phyloP scores from a whole-genome alignment of 768 basidiomycete genomes.

The Boletus fagicola region DNA sequence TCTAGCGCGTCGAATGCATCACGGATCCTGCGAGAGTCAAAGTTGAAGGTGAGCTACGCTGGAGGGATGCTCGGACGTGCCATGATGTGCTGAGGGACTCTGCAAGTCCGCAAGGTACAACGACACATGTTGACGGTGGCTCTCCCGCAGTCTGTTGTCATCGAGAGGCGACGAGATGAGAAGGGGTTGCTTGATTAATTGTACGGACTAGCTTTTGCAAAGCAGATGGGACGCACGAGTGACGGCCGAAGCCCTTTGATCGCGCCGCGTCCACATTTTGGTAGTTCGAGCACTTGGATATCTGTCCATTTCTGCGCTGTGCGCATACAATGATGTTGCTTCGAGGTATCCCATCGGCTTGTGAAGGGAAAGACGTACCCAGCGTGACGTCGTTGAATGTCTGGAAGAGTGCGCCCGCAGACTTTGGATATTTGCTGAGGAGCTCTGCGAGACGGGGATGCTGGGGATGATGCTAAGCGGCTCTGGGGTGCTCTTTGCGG shows the following conservation, averaged over 20 bases:
- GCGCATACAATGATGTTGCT: not conserved
- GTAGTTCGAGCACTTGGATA: constrained; percentile 60
- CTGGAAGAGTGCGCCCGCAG: constrained; percentile 65
- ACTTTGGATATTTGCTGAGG: constrained; percentile 58
- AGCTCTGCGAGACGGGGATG: constrained; percentile 46
- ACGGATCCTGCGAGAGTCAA: constrained; percentile 45
- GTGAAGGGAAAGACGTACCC: constrained; percentile 38
- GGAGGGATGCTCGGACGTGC: constrained; percentile 35
- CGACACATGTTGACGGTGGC: constrained; percentile 34
- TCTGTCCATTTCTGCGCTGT: constrained; percentile 73
- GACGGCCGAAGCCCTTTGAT: constrained; percentile 58
- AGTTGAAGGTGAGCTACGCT: not conserved
- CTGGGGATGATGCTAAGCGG: constrained; percentile 31
- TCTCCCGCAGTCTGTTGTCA: constrained; percentile 38
- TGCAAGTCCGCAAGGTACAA: constrained; percentile 66
- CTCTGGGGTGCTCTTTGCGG: not conserved
- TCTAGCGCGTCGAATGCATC: constrained; percentile 53
- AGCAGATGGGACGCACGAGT: constrained; percentile 36
- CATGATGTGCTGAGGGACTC: constrained; percentile 65
- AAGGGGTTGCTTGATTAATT: not conserved
- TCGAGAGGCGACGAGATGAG: not conserved
- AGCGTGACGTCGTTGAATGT: constrained; percentile 71
- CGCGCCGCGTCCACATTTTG: constrained; percentile 50
- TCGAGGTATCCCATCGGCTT: not conserved
- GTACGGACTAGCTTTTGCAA: not conserved